phyloP scores from a whole-genome alignment of 306 rosid genomes.

The Castanea mollissima region DNA sequence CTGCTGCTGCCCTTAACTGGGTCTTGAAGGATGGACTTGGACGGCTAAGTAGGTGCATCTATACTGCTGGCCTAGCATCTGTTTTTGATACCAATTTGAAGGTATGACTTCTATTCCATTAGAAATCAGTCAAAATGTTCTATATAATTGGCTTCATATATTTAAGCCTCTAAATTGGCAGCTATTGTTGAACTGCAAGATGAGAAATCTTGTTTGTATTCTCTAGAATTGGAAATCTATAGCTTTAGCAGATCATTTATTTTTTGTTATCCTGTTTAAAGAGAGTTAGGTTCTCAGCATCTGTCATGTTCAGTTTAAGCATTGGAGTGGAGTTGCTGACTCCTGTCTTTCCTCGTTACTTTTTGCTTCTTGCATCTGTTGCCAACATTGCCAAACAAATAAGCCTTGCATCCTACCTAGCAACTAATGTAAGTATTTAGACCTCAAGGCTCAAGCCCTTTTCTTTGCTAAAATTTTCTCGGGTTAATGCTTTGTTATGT shows the following conservation, averaged over 20 bases:
- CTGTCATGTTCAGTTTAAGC: conserved; percentile 70
- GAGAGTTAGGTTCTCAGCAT: conserved; percentile 85
- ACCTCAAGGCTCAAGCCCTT: not conserved
- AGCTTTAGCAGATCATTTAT: conserved; percentile 5
- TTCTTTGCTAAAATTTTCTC: not conserved
- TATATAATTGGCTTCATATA: no score
- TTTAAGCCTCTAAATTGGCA: not conserved
- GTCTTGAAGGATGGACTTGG: conserved; percentile 93
- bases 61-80: conserved; percentile 84
- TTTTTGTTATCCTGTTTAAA: conserved; percentile 32
- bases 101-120: conserved; percentile 40
- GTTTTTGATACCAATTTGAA: conserved; percentile 85
- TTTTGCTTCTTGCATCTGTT: conserved; percentile 81
- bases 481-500: not conserved
- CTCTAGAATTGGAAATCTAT: not conserved
- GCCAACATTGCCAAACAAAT: conserved; percentile 92
- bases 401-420: conserved; percentile 81
- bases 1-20: conserved; percentile 96
- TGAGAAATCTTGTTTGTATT: not conserved
- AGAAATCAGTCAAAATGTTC: not conserved
- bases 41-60: conserved; percentile 77
- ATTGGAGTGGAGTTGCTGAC: conserved; percentile 88
- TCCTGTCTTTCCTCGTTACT: conserved; percentile 65
- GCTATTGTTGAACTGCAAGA: conserved; percentile 34
- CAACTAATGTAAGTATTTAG: conserved; percentile 65